phyloP scores from a whole-genome alignment of 371 early-diverging fungal species.

The Rhizopus delemar region DNA sequence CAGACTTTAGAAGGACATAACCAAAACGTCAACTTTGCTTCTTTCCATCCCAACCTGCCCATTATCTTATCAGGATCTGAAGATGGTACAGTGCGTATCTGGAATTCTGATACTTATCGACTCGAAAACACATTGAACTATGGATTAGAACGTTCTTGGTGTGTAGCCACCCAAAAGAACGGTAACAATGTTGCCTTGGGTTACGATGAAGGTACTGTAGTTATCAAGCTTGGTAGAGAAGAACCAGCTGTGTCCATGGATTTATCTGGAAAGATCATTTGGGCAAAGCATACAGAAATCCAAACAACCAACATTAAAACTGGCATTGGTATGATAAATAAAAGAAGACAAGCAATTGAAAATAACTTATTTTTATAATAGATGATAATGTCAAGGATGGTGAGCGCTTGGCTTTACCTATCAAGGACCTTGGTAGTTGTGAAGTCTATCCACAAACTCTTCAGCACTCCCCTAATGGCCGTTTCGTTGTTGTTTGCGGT shows the following conservation, averaged over 20 bases:
- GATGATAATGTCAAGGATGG: conserved; percentile 87
- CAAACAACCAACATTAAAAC: conserved; percentile 92
- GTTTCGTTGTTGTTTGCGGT: conserved; percentile 97
- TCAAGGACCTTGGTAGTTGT: conserved; percentile 96
- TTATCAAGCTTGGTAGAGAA: conserved; percentile 91
- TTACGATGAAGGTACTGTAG: conserved; percentile 94
- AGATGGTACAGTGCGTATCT: conserved; percentile 94
- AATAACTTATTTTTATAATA: conserved; percentile 18
- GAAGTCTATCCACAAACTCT: conserved; percentile 96
- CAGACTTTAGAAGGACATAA: conserved; percentile 97
- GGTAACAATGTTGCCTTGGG: conserved; percentile 92
- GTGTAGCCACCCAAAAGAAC: conserved; percentile 82
- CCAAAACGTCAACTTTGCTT: conserved; percentile 93
- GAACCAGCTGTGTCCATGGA: conserved; percentile 98
- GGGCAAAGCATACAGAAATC: conserved; percentile 96
- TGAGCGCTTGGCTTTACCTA: conserved; percentile 80
- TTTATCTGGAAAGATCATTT: conserved; percentile 93
- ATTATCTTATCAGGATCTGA: conserved; percentile 96
- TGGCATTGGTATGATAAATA: conserved; percentile 46
- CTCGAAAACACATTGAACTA: conserved; percentile 95
- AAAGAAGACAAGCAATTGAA: background rate
- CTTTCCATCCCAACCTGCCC: conserved; percentile 97
- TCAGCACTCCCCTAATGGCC: conserved; percentile 97
- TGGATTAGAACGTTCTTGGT: conserved; percentile 96
- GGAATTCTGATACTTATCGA: conserved; percentile 97